Evolutionary conservation across 805 yeast species (phyloP).

Genomic region (Metschnikowia rubicola): DNA sequence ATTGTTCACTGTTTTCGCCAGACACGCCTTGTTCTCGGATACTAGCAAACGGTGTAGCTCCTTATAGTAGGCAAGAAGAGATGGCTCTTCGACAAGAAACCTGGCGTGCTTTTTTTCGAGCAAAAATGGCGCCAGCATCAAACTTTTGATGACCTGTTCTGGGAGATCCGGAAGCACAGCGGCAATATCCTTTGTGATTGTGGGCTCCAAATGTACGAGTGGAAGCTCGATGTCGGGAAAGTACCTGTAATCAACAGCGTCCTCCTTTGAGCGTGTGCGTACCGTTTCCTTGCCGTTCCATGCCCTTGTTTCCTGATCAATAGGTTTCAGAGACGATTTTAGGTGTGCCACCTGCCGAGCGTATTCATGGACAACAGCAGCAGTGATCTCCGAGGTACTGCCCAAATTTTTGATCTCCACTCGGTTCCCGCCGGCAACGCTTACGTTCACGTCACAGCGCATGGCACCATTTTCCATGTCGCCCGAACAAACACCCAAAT

Average conservation of each 20-base stretch:
- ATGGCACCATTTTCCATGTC: slow-evolving; percentile 93
- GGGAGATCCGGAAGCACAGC: slow-evolving; percentile 56
- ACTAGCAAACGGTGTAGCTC: slow-evolving; percentile 31
- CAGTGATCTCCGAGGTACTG: slow-evolving; percentile 72
- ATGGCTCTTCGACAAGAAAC: slow-evolving; percentile 52
- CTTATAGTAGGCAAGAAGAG: slow-evolving; percentile 51
- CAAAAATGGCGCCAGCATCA: slow-evolving; percentile 49
- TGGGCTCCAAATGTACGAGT: slow-evolving; percentile 42
- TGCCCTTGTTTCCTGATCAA: slow-evolving; percentile 73
- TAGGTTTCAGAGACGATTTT: slow-evolving; percentile 23
- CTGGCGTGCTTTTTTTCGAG: slow-evolving; percentile 73
- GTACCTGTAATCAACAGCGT: slow-evolving; percentile 82
- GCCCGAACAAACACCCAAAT: slow-evolving; percentile 75
- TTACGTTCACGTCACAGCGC: slow-evolving; percentile 92
- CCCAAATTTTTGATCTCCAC: slow-evolving; percentile 90
- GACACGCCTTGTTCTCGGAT: slow-evolving; percentile 16
- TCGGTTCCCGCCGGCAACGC: slow-evolving; percentile 66
- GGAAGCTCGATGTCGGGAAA: slow-evolving; percentile 94
- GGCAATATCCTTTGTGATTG: slow-evolving; percentile 41
- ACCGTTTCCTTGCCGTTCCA: slow-evolving; percentile 81
- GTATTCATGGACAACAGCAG: slow-evolving; percentile 74
- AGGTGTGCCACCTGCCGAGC: slow-evolving; percentile 59
- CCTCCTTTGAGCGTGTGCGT: slow-evolving; percentile 72
- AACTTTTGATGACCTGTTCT: slow-evolving; percentile 47
- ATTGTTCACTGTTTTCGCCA: slow-evolving; percentile 50